Percentiles rank a stretch among this genome's conserved stretches.
These are phyloP conservation scores for Trichomonas vaginalis DNA, from an alignment of 208 protist genomes.

Conservation along the genomic window DNA sequence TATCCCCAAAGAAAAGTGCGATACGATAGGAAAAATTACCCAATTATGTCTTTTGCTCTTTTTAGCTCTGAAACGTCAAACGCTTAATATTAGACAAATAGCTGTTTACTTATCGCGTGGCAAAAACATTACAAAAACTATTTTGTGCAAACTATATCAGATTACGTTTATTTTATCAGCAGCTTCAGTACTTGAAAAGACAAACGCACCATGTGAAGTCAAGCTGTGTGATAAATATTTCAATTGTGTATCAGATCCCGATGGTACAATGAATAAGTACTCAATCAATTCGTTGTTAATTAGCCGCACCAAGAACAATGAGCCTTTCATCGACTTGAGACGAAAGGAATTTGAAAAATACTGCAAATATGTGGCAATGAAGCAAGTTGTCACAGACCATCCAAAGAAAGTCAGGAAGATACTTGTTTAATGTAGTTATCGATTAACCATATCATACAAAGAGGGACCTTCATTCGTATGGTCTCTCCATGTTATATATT, in stretches of 20 bases:
- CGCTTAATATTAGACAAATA: background rate
- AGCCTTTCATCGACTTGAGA: background rate
- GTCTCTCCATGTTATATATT: too few species aligned
- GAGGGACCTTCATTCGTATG: too few species aligned
- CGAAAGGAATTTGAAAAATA: background rate
- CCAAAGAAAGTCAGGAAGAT: background rate
- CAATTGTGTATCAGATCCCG: background rate
- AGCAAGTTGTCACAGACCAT: background rate
- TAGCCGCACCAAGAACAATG: background rate
- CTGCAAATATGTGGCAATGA: background rate
- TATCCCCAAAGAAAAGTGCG: background rate
- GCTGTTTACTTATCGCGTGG: background rate
- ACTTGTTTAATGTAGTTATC: too few species aligned
- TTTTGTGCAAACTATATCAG: background rate
- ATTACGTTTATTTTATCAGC: background rate
- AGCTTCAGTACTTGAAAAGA: background rate
- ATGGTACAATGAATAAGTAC: background rate
- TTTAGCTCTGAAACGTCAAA: background rate
- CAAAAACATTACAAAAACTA: background rate
- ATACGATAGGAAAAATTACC: background rate
- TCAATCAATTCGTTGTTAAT: background rate
- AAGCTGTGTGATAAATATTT: background rate
- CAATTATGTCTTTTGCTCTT: background rate
- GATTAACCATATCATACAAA: too few species aligned
- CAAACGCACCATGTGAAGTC: background rate